These are phyloP conservation scores for Cryoendolithus antarcticus DNA, from an alignment of 2,329 filamentous ascomycete species.

Conservation along the genomic window DNA sequence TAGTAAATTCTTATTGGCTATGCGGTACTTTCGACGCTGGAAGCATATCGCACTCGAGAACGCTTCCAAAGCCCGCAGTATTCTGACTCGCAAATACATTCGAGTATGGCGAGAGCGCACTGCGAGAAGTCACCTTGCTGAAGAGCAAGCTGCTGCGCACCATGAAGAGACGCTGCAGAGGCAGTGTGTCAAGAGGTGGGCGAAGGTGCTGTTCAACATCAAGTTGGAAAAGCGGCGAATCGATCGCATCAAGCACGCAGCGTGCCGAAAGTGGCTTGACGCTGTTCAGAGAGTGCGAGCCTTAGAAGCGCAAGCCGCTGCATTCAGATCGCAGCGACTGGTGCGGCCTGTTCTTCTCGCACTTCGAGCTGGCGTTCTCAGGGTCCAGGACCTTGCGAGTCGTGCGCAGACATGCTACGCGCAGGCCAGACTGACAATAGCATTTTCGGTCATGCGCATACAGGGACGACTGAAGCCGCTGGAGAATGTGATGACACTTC, in stretches of 20 bases:
- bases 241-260: slow-evolving; percentile 5
- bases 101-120: slow-evolving; percentile 37
- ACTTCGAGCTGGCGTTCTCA: neutral
- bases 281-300: neutral
- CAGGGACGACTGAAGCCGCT: slow-evolving; percentile 32
- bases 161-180: slow-evolving; percentile 17
- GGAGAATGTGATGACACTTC: slow-evolving; percentile 29
- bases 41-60: slow-evolving; percentile 51
- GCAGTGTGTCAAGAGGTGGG: slow-evolving; percentile 13
- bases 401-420: slow-evolving; percentile 1
- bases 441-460: slow-evolving; percentile 17
- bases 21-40: slow-evolving; percentile 59
- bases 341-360: neutral
- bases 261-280: neutral
- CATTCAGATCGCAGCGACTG: neutral
- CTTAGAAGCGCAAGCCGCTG: slow-evolving; percentile 5
- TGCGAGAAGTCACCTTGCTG: slow-evolving; percentile 10
- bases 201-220: slow-evolving; percentile 10
- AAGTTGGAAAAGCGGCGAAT: slow-evolving; percentile 9
- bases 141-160: slow-evolving; percentile 15
- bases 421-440: neutral
- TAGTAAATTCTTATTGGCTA: slow-evolving; percentile 41
- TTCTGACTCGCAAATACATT: slow-evolving; percentile 44
- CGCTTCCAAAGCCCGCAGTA: slow-evolving; percentile 39
- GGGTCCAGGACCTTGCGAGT: neutral